Conservation (phyloP, 805 yeast genomes). For the Metschnikowia cerradonensis region DNA sequence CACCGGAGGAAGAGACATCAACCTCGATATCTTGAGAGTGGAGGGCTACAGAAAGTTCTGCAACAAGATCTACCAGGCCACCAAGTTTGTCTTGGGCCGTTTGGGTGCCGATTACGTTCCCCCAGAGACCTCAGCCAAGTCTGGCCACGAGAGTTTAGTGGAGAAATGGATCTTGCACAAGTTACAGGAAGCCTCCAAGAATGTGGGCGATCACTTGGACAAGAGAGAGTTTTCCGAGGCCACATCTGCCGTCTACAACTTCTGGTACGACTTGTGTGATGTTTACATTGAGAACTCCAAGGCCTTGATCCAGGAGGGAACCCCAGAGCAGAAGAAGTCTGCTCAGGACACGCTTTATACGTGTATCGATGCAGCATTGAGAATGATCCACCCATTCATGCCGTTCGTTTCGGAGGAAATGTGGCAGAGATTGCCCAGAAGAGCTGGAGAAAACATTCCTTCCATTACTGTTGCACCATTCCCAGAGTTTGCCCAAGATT, state of each 20-base stretch:
- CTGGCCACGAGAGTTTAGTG: conserved; percentile 84
- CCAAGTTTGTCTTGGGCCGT: conserved; percentile 91
- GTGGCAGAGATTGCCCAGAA: conserved; percentile 97
- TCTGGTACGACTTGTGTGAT: conserved; percentile 96
- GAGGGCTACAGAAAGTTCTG: conserved; percentile 99
- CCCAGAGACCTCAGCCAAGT: conserved; percentile 55
- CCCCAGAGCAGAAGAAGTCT: conserved; percentile 75
- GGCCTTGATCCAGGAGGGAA: conserved; percentile 86
- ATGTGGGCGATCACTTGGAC: conserved; percentile 64
- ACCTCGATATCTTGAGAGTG: conserved; percentile 91
- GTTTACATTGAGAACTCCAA: conserved; percentile 98
- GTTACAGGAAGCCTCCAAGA: conserved; percentile 64
- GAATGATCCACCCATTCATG: conserved; percentile 96
- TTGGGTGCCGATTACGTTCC: conserved; percentile 87
- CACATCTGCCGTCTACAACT: conserved; percentile 82
- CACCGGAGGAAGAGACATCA: conserved; percentile 98
- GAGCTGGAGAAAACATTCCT: conserved; percentile 62
- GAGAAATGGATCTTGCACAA: conserved; percentile 96
- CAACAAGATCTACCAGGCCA: conserved; percentile 98
- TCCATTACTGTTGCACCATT: conserved; percentile 77
- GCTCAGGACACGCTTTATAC: conserved; percentile 95
- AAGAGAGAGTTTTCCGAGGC: conserved; percentile 85
- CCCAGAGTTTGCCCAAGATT: conserved; percentile 63
- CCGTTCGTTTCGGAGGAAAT: conserved; percentile 95
- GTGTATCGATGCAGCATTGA: conserved; percentile 85